These are phyloP conservation scores for Naganishia vaughanmartiniae DNA, from an alignment of 768 basidiomycete species.

Conservation along the genomic window DNA sequence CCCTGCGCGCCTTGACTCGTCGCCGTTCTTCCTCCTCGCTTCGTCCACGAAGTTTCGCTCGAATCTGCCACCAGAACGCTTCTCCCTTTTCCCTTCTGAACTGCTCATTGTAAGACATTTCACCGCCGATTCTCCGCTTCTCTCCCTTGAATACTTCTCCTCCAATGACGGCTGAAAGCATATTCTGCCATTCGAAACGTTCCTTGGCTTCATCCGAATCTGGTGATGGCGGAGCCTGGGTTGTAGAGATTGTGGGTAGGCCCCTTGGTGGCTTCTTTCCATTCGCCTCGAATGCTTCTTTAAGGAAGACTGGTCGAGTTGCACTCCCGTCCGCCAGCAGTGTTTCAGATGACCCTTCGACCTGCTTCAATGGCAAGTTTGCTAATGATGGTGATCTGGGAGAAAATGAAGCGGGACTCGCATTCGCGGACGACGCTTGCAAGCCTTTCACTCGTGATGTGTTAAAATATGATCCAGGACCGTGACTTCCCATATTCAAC, in stretches of 20 bases:
- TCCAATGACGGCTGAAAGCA: constrained; percentile 86
- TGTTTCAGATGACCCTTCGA: not conserved
- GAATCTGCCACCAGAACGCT: constrained; percentile 78
- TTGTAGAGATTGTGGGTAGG: not conserved
- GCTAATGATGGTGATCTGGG: constrained; percentile 2
- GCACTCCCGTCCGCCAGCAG: not conserved
- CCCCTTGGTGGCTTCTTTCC: not conserved
- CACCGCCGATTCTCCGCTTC: constrained; percentile 84
- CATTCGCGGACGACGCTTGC: not conserved
- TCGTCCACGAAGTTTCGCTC: constrained; percentile 77
- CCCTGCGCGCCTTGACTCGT: constrained; percentile 75
- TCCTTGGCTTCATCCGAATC: constrained; percentile 72
- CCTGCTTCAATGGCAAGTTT: not conserved
- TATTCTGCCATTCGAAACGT: constrained; percentile 89
- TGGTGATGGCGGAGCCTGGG: constrained; percentile 57
- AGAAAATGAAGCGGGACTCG: not conserved
- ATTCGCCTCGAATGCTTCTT: not conserved
- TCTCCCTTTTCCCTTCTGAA: constrained; percentile 47
- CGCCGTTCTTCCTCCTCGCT: constrained; percentile 78
- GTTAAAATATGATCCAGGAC: not conserved
- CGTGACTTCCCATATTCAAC: not conserved
- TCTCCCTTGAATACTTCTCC: constrained; percentile 95
- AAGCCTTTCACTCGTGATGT: constrained; percentile 6
- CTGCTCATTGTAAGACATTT: constrained; percentile 62
- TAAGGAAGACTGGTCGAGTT: not conserved